Conservation (phyloP, 768 basidiomycete species). For the Suillus hirtellus region DNA sequence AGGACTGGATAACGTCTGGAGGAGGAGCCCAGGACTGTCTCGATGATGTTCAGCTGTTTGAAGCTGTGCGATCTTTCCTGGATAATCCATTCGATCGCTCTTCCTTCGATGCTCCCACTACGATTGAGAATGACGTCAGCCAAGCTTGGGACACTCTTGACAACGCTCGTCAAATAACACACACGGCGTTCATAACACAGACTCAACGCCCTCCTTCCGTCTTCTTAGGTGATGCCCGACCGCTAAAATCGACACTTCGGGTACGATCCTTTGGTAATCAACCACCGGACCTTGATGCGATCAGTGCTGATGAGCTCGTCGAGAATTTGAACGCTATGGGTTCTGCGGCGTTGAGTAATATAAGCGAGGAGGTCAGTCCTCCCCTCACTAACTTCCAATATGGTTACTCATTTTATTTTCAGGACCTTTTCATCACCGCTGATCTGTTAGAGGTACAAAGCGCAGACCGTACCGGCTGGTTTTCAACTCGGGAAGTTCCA, state of each 20-base stretch:
- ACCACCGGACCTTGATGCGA: conserved; percentile 62
- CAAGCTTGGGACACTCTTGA: conserved; percentile 48
- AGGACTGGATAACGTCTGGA: conserved; percentile 71
- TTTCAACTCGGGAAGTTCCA: conserved; percentile 53
- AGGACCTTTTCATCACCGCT: conserved; percentile 78
- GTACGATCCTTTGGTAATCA: conserved; percentile 38
- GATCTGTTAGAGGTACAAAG: conserved; percentile 83
- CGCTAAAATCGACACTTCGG: conserved; percentile 9
- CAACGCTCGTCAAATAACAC: conserved; percentile 43
- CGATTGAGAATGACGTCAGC: conserved; percentile 44
- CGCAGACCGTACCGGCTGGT: conserved; percentile 81
- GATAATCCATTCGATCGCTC: conserved; percentile 53
- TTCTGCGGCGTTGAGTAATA: conserved; percentile 69
- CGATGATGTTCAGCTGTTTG: conserved; percentile 66
- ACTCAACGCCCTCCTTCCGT: conserved; percentile 57
- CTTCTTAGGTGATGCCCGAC: conserved; percentile 29
- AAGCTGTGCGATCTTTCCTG: conserved; percentile 61
- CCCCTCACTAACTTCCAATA: conserved; percentile 12
- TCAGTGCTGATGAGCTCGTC: conserved; percentile 71
- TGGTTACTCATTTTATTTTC: conserved; percentile 1
- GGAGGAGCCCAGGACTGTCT: conserved; percentile 79
- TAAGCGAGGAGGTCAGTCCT: conserved; percentile 66
- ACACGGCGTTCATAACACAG: conserved; percentile 50
- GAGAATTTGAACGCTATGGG: conserved; percentile 78
- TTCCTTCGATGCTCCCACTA: conserved; percentile 38